Evolutionary conservation across 2,329 filamentous ascomycete species (phyloP), one percentile per base, ranked within the genome.

Genomic region (Leptodontidium sp.): DNA sequence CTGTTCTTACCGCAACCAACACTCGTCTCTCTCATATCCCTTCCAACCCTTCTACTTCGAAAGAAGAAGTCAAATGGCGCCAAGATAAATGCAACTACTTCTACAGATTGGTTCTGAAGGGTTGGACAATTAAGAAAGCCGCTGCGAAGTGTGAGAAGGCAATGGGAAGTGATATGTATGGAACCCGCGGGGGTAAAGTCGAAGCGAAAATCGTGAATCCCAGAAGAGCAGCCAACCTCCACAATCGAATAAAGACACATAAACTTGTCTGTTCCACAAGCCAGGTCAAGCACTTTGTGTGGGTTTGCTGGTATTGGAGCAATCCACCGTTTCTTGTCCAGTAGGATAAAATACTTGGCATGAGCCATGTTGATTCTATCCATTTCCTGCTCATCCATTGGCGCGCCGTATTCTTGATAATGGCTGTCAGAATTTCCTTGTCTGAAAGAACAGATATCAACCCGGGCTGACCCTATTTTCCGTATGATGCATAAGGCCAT

Each of bases 261-360:
- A 15, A 21, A 26, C 43, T 15, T 14, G 55, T 79, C 78, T 7
- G 80, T 81, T 12, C 80, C 80, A 8, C 79, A 81, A 2, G 79
- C 79, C 32, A 81, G 67, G 45, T 81, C 79, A 8, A 81, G 67
- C 17, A 82, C 78, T 61, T 73, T 76, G 52, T 81, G 78, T 9
- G 69, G 66, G n/a, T 61, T 53, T 6, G 43, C 38, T 12, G 43
- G 32, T 35, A 67, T 55, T 43, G 65, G 58, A 29, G 69, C 61
- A 26, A 68, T 43, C 32, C 64, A 69, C 65, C 68, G 66, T 53
- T 69, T 72, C 47, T 68, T 69, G 12, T 71, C 67, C 2, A 69
- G 59, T 2, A 72, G 21, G 29, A 69, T 69, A 15, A 70, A 68
- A 52, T 71, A 71, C 57, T 71, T 72, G 5, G 71, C 68, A 61